Evolutionary conservation across 768 basidiomycete species (phyloP).

Genomic region (Suillus cothurnatus): DNA sequence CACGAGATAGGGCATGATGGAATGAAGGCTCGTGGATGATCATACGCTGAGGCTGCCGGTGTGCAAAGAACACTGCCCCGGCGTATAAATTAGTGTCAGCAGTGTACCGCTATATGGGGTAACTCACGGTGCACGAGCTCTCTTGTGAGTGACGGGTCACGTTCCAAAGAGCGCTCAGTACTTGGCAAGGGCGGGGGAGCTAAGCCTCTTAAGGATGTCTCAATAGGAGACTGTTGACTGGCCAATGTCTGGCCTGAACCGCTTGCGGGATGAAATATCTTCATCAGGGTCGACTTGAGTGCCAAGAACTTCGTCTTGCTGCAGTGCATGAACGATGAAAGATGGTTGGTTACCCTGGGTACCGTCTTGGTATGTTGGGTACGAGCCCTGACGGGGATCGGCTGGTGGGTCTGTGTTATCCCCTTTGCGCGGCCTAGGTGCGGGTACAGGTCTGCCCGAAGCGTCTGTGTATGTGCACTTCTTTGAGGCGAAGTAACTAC

Average conservation of each 20-base stretch:
- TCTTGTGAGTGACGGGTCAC: slow-evolving; percentile 65
- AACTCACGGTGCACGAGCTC: slow-evolving; percentile 73
- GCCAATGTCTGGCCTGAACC: slow-evolving; percentile 47
- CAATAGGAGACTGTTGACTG: slow-evolving; percentile 40
- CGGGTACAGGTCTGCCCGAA: slow-evolving; percentile 77
- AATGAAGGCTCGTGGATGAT: slow-evolving; percentile 83
- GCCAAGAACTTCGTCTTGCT: slow-evolving; percentile 17
- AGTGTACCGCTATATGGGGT: not conserved
- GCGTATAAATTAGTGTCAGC: slow-evolving; percentile 6
- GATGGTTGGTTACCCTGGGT: slow-evolving; percentile 18
- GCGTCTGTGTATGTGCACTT: slow-evolving; percentile 81
- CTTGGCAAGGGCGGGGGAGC: slow-evolving; percentile 37
- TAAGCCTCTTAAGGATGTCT: slow-evolving; percentile 34
- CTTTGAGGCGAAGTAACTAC: slow-evolving; percentile 80
- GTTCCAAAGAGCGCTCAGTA: slow-evolving; percentile 45
- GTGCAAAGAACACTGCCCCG: slow-evolving; percentile 73
- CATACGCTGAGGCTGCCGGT: slow-evolving; percentile 75
- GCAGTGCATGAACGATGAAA: slow-evolving; percentile 8
- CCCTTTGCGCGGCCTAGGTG: slow-evolving; percentile 55
- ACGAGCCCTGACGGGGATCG: slow-evolving; percentile 26
- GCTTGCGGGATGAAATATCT: slow-evolving; percentile 49
- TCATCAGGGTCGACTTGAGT: slow-evolving; percentile 36
- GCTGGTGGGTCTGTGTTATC: slow-evolving; percentile 36
- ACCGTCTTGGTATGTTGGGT: slow-evolving; percentile 20
- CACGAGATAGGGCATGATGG: slow-evolving; percentile 62